These are phyloP conservation scores for Crocinoboletus sp. DNA, from an alignment of 1,284 basidiomycete species.

Conservation along the genomic window DNA sequence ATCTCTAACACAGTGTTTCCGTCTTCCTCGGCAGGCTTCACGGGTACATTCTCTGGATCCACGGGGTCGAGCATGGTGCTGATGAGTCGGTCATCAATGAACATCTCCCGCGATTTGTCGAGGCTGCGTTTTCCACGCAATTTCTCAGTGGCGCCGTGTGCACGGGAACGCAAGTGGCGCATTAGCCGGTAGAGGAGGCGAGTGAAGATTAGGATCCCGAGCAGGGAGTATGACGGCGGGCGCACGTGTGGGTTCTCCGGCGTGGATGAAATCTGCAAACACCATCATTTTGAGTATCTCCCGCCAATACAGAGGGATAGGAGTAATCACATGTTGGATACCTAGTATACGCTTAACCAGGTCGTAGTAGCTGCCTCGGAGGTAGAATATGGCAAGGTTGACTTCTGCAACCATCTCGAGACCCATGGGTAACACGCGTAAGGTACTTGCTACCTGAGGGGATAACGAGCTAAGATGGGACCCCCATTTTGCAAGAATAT, in stretches of 20 bases:
- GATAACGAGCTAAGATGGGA: constrained; percentile 33
- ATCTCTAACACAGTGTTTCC: constrained; percentile 62
- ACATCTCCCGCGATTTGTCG: constrained; percentile 45
- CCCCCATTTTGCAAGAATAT: constrained; percentile 53
- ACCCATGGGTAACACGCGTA: constrained; percentile 43
- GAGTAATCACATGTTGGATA: constrained; percentile 60
- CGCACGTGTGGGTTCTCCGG: constrained; percentile 66
- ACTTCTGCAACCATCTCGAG: constrained; percentile 62
- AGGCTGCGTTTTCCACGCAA: constrained; percentile 32
- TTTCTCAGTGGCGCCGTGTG: constrained; percentile 19
- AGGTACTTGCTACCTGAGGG: constrained; percentile 33
- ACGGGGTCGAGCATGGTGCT: constrained; percentile 52
- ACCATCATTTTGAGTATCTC: constrained; percentile 1
- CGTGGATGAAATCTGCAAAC: constrained; percentile 63
- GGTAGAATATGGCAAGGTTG: constrained; percentile 80
- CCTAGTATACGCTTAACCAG: constrained; percentile 68
- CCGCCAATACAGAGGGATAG: background rate
- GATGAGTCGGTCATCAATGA: constrained; percentile 61
- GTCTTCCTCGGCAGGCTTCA: constrained; percentile 62
- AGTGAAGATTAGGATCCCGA: constrained; percentile 72
- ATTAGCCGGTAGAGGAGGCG: constrained; percentile 65
- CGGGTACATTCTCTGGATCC: constrained; percentile 48
- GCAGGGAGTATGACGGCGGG: constrained; percentile 79
- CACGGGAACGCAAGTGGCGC: constrained; percentile 36
- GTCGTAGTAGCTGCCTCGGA: constrained; percentile 77